Evolutionary conservation across 257 asterid genomes (phyloP), one percentile per base, ranked within the genome.

Genomic region (Solanum dulcamara): DNA sequence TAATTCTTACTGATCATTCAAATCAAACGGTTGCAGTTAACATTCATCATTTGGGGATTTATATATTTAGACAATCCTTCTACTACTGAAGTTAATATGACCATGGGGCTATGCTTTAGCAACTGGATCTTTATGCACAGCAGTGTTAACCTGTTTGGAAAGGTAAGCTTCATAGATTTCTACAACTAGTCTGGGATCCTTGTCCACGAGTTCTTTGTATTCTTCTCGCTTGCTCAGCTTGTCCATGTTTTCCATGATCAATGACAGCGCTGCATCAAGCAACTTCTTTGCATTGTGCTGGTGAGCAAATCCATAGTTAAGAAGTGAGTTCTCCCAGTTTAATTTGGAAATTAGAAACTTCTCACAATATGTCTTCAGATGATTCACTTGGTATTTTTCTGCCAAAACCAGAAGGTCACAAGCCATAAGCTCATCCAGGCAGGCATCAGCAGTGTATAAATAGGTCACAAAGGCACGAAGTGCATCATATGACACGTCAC

Each of bases 331-430:
- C 86, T 94, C 96, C 97, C 94, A 93, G 80, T 87, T 91, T 88
- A 94, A 85, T 87, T 86, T 89, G 37, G 98, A 92, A 88, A 92
- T 92, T 82, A 94, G 90, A 87, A 88, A 93, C 89, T 94, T 95
- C 88, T 92, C 98, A 24, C 98, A 95, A 81, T 91, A 91, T 6
- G 91, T 90, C 92, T 94, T 95, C 59, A 95, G 92, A 89, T 95
- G 97, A 86, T 90, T 92, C 88, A 95, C 97, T 89, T 94, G 94
- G 85, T 95, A 95, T 81, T 95, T 95, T 57, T 95, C 98, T 42
- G 95, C 98, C 91, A 95, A 85, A 40, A 93, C 92, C 48, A 95
- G 87, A 85, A 95, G 97, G 88, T 95, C 96, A 85, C 94, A 95
- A 2, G 97, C 96, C 95, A 91, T 87, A 81, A 89, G 92, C 84